Evolutionary conservation across 2,329 filamentous ascomycete genomes (phyloP).

Genomic region (Fusarium pilosicola): DNA sequence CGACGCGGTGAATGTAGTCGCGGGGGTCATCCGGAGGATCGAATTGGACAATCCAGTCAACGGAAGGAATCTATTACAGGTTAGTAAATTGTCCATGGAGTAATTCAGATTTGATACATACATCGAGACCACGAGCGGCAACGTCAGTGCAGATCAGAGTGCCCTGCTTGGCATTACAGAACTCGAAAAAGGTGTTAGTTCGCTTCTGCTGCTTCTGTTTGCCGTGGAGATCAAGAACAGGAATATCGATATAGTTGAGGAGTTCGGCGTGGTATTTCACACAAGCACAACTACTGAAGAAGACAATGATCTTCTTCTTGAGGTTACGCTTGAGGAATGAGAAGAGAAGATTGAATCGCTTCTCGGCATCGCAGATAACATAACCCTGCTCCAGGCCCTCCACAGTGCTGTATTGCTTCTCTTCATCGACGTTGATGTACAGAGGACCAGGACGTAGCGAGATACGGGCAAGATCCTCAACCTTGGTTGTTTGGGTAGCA

Average conservation of each 20-base stretch:
- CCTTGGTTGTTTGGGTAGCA: conserved; percentile 97
- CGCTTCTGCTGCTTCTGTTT: conserved; percentile 99
- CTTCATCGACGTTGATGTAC: conserved; percentile 96
- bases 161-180: conserved; percentile 78
- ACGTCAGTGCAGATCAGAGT: conserved; percentile 97
- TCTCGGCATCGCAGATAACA: conserved; percentile 91
- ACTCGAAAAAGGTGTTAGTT: conserved; percentile 99
- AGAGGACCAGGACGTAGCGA: conserved; percentile 90
- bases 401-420: conserved; percentile 90
- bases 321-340: conserved; percentile 89
- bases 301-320: conserved; percentile 98
- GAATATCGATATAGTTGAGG: conserved; percentile 96
- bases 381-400: conserved; percentile 96
- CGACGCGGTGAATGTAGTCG: conserved; percentile 95
- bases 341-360: conserved; percentile 92
- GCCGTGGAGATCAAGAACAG: conserved; percentile 85
- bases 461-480: conserved; percentile 94
- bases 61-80: conserved; percentile 76
- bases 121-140: conserved; percentile 90
- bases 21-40: conserved; percentile 91
- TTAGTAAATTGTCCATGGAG: conserved; percentile 18
- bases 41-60: conserved; percentile 97
- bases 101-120: conserved; percentile 51
- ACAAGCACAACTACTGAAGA: conserved; percentile 91
- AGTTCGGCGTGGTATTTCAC: conserved; percentile 97